Evolutionary conservation across 805 yeast genomes (phyloP).

Genomic region (Yarrowia sp.): DNA sequence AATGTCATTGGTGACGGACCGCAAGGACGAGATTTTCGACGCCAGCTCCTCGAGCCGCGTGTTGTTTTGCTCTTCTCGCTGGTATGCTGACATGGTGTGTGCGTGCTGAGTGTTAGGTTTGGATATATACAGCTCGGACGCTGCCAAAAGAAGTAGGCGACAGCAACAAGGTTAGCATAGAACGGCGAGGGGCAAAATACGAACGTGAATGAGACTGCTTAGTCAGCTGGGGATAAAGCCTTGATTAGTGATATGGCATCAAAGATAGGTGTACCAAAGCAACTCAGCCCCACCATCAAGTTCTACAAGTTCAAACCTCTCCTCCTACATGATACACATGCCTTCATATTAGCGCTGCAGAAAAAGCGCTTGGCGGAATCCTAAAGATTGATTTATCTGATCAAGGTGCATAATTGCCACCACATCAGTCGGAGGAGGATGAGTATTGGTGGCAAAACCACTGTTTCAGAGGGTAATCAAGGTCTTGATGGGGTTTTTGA

Average conservation of each 20-base stretch:
- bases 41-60: slow-evolving; percentile 60
- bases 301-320: too few relatives aligned
- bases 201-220: not conserved
- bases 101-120: not conserved
- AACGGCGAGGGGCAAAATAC: not conserved
- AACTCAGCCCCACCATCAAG: too few relatives aligned
- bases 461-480: not conserved
- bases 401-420: slow-evolving; percentile 17
- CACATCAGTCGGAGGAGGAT: not conserved
- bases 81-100: slow-evolving; percentile 19
- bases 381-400: slow-evolving; percentile 11
- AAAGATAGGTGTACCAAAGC: too few relatives aligned
- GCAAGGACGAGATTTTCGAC: slow-evolving; percentile 58
- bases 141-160: not conserved
- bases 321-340: too few relatives aligned
- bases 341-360: not conserved
- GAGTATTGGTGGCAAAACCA: not conserved
- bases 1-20: slow-evolving; percentile 65
- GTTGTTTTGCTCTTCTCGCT: slow-evolving; percentile 49
- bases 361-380: not conserved
- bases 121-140: not conserved
- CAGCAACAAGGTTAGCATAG: not conserved
- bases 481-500: not conserved
- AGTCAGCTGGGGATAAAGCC: too few relatives aligned
- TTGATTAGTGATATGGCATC: too few relatives aligned